A percentile compares a stretch with the other conserved stretches of the same genome.
Conservation (phyloP, 2,329 filamentous ascomycete genomes). For the Penicillium sp. region DNA sequence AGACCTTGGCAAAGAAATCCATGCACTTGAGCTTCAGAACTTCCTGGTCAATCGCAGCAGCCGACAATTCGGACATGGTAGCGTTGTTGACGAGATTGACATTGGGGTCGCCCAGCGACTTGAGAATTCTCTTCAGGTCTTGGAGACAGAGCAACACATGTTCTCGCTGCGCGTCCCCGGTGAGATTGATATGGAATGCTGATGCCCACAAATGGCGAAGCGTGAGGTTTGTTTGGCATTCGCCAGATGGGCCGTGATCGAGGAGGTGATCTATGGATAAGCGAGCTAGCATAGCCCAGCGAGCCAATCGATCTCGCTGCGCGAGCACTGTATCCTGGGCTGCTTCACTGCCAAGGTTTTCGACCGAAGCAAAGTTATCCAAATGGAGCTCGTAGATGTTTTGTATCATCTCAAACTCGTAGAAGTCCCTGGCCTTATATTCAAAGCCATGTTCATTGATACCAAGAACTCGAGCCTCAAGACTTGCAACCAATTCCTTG, state of each 20-base stretch:
- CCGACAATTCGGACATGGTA: constrained; percentile 81
- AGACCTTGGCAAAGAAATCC: constrained; percentile 91
- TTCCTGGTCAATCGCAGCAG: constrained; percentile 79
- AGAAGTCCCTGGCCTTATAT: constrained; percentile 33
- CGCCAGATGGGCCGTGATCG: constrained; percentile 28
- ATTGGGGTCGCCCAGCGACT: constrained; percentile 46
- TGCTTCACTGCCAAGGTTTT: constrained; percentile 56
- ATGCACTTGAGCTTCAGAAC: constrained; percentile 90
- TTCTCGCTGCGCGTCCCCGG: constrained; percentile 54
- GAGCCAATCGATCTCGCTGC: constrained; percentile 57
- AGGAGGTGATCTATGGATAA: constrained; percentile 49
- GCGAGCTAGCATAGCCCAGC: constrained; percentile 59
- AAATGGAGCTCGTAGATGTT: constrained; percentile 64
- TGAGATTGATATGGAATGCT: constrained; percentile 58
- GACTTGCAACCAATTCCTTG: constrained; percentile 30
- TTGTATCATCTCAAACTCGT: constrained; percentile 53
- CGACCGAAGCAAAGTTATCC: constrained; percentile 62
- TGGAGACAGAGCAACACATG: constrained; percentile 60
- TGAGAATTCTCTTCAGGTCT: constrained; percentile 57
- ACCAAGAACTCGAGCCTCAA: constrained; percentile 31
- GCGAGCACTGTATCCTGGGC: constrained; percentile 49
- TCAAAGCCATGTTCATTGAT: constrained; percentile 21
- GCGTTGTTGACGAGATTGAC: constrained; percentile 74
- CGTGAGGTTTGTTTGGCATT: constrained; percentile 44
- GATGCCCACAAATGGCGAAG: constrained; percentile 65